Base-by-base conservation (phyloP, 768 basidiomycete species). In the Mycena galericulata region DNA sequence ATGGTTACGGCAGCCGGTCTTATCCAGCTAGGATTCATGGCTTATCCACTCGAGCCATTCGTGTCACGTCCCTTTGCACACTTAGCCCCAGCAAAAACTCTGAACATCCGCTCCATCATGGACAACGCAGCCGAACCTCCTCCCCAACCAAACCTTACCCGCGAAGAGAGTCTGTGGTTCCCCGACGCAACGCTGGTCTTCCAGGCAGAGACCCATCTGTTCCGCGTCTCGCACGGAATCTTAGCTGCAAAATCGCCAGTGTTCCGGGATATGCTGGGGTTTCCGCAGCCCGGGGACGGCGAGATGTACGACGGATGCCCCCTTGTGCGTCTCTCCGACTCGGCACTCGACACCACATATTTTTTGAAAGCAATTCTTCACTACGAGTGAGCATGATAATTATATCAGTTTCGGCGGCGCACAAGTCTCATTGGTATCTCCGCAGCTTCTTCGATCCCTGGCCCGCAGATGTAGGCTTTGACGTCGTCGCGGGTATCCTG, bases 331-430 rank as follows among this genome's bases (percentile, higher is more conserved):
- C 58, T 59, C 14, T n/a, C 30, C 5, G 45, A 59, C 45, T 26
- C 43, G 2, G 45, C 43, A 18, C 1, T 30, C 14, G 58, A 59
- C 3, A 40, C 45, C 2, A 59, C 29, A 4, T 46, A 56, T 22
- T 59, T 46, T 22, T n/a, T 59, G 18, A 59, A 59, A n/a, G 57
- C 57, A 10, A 59, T 59, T 27, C 46, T 59, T 22, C 58, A 59
- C 58, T 59, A 59, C n/a, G 58, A 59, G 45, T 46, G 29, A 46
- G 45, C n/a, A n/a, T 26, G 2, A 26, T 17, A 38, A 9, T 32
- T n/a, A 9, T 24, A n/a, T n/a, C 34, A 7, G 18, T 2, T 45
- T 43, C 1, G 10, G 26, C 22, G n/a, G n/a, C n/a, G n/a, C n/a
- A n/a, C 24, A 22, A 30, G 12, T 34, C 17, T 38, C 53, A 3